Evolutionary conservation across 1,284 basidiomycete species (phyloP).

Genomic region (Schizophyllum amplum): DNA sequence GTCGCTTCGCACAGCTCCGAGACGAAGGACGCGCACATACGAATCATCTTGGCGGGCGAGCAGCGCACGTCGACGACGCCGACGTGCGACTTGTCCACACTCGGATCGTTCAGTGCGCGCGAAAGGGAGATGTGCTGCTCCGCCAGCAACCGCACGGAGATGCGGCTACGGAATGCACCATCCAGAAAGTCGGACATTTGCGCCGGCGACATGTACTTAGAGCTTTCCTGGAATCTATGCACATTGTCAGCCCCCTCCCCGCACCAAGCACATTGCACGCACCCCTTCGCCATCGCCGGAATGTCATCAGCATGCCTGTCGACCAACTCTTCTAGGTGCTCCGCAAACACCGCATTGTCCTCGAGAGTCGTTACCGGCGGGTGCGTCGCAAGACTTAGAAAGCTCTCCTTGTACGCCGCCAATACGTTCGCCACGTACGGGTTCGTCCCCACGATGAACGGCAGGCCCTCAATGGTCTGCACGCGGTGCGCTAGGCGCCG

Average conservation of each 20-base stretch:
- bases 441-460: conserved; percentile 87
- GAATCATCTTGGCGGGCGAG: conserved; percentile 63
- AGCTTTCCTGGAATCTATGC: conserved; percentile 77
- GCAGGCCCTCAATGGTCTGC: conserved; percentile 60
- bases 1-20: conserved; percentile 82
- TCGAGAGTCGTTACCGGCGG: conserved; percentile 57
- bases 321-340: conserved; percentile 64
- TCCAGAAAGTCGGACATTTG: conserved; percentile 78
- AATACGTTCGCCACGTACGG: conserved; percentile 77
- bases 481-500: conserved; percentile 65
- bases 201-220: conserved; percentile 72
- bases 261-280: conserved; percentile 17
- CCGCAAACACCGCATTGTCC: conserved; percentile 65
- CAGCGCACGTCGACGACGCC: conserved; percentile 67
- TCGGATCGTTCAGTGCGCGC: conserved; percentile 41
- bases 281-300: conserved; percentile 86
- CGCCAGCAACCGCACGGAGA: conserved; percentile 83
- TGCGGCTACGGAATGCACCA: conserved; percentile 78
- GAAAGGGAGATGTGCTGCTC: conserved; percentile 89
- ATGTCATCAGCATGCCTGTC: conserved; percentile 81
- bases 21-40: conserved; percentile 76
- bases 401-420: conserved; percentile 67
- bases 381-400: conserved; percentile 65
- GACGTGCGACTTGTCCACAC: conserved; percentile 30
- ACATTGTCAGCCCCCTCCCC: conserved; percentile 3